These are phyloP conservation scores for Pseudohalonectria lignicola DNA, from an alignment of 2,329 filamentous ascomycete species.

Conservation along the genomic window DNA sequence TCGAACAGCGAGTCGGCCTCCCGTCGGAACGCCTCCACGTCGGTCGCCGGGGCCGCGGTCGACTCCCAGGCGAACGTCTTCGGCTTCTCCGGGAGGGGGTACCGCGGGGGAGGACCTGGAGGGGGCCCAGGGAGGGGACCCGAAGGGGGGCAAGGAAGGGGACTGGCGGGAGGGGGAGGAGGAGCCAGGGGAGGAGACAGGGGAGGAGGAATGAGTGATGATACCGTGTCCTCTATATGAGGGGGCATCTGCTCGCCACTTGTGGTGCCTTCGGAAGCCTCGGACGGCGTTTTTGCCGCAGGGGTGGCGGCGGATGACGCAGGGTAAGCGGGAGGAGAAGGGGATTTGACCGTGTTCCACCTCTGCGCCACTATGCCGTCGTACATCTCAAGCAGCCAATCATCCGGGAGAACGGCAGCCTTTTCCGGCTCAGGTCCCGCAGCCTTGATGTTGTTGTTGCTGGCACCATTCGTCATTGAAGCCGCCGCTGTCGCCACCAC, in stretches of 20 bases:
- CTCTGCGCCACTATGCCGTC: not conserved
- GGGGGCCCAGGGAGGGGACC: not conserved
- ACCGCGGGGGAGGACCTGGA: no score
- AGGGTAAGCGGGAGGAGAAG: not conserved
- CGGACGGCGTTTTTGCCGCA: not conserved
- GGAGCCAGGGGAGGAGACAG: no score
- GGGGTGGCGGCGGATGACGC: not conserved
- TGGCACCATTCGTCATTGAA: not conserved
- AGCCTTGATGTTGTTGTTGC: not conserved
- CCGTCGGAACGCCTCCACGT: conserved; percentile 13
- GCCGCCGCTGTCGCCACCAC: not conserved
- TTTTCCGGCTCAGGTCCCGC: no score
- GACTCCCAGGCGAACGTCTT: not conserved
- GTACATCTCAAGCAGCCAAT: not conserved
- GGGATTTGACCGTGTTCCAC: not conserved
- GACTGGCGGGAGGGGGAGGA: not conserved
- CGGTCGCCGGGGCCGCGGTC: conserved; percentile 22
- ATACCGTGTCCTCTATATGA: no score
- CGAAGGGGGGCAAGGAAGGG: no score
- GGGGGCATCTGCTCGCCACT: no score
- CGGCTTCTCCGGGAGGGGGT: not conserved
- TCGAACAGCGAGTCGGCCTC: conserved; percentile 44
- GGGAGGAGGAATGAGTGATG: no score
- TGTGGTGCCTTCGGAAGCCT: no score
- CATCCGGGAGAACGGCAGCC: no score